Evolutionary conservation across 2,329 filamentous ascomycete genomes (phyloP).

Genomic region (Tolypocladium capitatum): DNA sequence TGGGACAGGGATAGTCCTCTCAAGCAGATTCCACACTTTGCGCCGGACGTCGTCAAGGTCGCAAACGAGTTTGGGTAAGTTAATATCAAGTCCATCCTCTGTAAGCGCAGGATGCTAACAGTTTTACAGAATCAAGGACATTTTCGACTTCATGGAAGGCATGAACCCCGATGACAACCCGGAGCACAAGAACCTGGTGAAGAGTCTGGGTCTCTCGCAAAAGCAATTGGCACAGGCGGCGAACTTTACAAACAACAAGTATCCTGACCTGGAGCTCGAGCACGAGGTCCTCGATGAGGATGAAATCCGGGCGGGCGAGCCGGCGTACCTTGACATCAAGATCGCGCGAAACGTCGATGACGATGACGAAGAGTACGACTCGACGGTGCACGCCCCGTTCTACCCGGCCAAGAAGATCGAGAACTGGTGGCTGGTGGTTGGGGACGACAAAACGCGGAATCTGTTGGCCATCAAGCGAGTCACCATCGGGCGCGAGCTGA

Average conservation of each 20-base stretch:
- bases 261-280: conserved; percentile 86
- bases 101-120: conserved; percentile 15
- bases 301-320: conserved; percentile 64
- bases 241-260: conserved; percentile 89
- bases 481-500: conserved; percentile 66
- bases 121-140: conserved; percentile 61
- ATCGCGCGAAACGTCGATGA: conserved; percentile 75
- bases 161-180: conserved; percentile 94
- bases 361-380: conserved; percentile 56
- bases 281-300: conserved; percentile 76
- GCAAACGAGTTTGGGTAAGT: conserved; percentile 64
- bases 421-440: conserved; percentile 97
- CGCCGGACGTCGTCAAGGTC: conserved; percentile 66
- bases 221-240: conserved; percentile 79
- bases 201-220: conserved; percentile 66
- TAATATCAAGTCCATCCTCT: neutral
- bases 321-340: conserved; percentile 70
- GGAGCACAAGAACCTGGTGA: conserved; percentile 64
- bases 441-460: conserved; percentile 78
- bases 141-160: conserved; percentile 96
- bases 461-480: conserved; percentile 90
- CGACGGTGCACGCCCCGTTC: conserved; percentile 86
- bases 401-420: conserved; percentile 87
- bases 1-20: conserved; percentile 96
- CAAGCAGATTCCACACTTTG: conserved; percentile 96